These are phyloP conservation scores for Aspergillus conjunctus DNA, from an alignment of 495 filamentous ascomycete genomes.

Conservation along the genomic window DNA sequence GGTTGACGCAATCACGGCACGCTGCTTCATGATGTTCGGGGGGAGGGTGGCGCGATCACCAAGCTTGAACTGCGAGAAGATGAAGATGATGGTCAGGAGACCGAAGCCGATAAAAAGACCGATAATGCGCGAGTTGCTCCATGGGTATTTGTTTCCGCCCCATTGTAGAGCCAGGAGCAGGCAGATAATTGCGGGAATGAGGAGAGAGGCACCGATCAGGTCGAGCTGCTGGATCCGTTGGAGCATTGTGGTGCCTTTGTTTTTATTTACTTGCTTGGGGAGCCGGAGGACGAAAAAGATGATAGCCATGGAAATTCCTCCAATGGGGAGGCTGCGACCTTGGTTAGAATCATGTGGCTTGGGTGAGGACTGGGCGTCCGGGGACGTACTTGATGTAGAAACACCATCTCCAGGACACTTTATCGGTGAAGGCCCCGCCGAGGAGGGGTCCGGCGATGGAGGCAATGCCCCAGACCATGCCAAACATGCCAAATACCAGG, in stretches of 20 bases:
- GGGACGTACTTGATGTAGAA: conserved; percentile 67
- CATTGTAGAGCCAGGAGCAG: conserved; percentile 47
- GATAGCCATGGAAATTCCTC: conserved; percentile 55
- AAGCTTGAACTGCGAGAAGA: conserved; percentile 15
- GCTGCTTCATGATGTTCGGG: conserved; percentile 26
- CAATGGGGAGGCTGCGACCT: conserved; percentile 54
- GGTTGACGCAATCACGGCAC: conserved; percentile 7
- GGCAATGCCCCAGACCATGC: conserved; percentile 71
- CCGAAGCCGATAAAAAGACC: conserved; percentile 40
- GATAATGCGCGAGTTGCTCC: conserved; percentile 38
- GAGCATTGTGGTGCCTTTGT: conserved; percentile 24
- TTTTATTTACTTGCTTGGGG: conserved; percentile 24
- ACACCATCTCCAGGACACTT: conserved; percentile 80
- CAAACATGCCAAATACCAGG: conserved; percentile 66
- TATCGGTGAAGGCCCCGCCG: conserved; percentile 58
- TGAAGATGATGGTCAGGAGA: conserved; percentile 17
- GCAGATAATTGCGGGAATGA: conserved; percentile 42
- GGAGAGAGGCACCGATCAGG: conserved; percentile 35
- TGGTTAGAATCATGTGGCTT: not conserved
- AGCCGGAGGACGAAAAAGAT: conserved; percentile 55
- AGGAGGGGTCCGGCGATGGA: conserved; percentile 67
- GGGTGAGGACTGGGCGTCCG: not conserved
- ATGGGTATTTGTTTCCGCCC: conserved; percentile 43
- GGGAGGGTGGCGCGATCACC: conserved; percentile 18
- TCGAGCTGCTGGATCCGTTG: conserved; percentile 36